Conservation (phyloP, 768 basidiomycete species). For the Lentinula aciculospora region DNA sequence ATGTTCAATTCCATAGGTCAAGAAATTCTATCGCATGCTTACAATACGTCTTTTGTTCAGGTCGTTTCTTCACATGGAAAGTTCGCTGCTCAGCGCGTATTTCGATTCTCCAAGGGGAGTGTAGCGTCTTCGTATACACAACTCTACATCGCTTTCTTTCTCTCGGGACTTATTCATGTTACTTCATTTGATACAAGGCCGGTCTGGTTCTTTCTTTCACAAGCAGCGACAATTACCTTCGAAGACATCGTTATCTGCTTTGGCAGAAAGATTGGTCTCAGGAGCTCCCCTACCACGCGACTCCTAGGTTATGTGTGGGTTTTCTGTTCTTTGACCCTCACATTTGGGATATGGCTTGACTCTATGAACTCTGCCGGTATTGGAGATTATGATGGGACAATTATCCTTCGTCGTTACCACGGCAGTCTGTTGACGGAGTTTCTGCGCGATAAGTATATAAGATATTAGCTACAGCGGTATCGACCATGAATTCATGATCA, state of each 20-base stretch:
- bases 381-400: not conserved
- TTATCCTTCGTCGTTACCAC: constrained; percentile 5
- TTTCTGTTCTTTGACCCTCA: not conserved
- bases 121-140: not conserved
- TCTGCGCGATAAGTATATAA: no score
- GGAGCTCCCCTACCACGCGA: not conserved
- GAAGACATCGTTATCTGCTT: not conserved
- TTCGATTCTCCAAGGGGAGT: not conserved
- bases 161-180: not conserved
- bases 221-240: not conserved
- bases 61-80: not conserved
- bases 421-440: not conserved
- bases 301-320: not conserved
- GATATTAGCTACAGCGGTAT: no score
- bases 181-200: not conserved
- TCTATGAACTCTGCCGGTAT: not conserved
- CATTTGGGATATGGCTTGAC: not conserved
- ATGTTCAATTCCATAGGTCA: not conserved
- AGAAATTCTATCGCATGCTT: not conserved
- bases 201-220: not conserved
- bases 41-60: not conserved
- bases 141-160: not conserved
- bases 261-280: not conserved
- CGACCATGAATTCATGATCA: no score
- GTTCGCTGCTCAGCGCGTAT: not conserved